Conservation (phyloP, 768 basidiomycete genomes). For the Russula sp. region DNA sequence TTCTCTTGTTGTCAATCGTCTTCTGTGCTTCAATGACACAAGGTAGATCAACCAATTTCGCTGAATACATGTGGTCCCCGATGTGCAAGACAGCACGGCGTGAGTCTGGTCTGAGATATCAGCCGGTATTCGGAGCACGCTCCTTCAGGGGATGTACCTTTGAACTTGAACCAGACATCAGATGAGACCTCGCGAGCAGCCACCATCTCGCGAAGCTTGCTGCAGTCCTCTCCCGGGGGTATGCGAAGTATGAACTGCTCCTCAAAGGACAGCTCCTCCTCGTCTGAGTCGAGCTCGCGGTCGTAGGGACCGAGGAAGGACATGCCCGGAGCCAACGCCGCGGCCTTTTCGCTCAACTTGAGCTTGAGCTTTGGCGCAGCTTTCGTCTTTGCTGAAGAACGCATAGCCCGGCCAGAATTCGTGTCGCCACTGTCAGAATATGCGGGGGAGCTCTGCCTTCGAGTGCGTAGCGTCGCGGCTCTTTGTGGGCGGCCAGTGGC, state of each 20-base stretch:
- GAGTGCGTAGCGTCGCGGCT: conserved; percentile 17
- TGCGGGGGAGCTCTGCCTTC: conserved; percentile 24
- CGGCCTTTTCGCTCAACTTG: conserved; percentile 78
- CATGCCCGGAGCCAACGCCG: conserved; percentile 74
- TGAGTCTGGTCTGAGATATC: conserved; percentile 51
- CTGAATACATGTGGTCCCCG: conserved; percentile 69
- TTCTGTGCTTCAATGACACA: conserved; percentile 93
- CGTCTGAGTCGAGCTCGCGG: conserved; percentile 90
- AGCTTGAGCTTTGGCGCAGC: conserved; percentile 71
- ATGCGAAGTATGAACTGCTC: conserved; percentile 94
- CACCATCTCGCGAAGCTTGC: conserved; percentile 75
- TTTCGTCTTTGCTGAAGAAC: conserved; percentile 40
- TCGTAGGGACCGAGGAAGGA: conserved; percentile 90
- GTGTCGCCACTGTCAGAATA: conserved; percentile 24
- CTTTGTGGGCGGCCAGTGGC: conserved; percentile 22
- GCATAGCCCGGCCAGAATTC: conserved; percentile 36
- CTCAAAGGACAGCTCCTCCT: conserved; percentile 91
- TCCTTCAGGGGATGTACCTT: conserved; percentile 46
- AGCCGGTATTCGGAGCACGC: background rate
- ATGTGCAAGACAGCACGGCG: conserved; percentile 86
- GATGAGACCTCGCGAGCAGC: conserved; percentile 66
- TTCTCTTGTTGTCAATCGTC: conserved; percentile 90
- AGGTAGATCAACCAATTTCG: conserved; percentile 94
- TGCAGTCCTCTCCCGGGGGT: conserved; percentile 77
- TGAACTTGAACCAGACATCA: conserved; percentile 96